Conservation (phyloP, 345 rosid species). For the Populus simonii region DNA sequence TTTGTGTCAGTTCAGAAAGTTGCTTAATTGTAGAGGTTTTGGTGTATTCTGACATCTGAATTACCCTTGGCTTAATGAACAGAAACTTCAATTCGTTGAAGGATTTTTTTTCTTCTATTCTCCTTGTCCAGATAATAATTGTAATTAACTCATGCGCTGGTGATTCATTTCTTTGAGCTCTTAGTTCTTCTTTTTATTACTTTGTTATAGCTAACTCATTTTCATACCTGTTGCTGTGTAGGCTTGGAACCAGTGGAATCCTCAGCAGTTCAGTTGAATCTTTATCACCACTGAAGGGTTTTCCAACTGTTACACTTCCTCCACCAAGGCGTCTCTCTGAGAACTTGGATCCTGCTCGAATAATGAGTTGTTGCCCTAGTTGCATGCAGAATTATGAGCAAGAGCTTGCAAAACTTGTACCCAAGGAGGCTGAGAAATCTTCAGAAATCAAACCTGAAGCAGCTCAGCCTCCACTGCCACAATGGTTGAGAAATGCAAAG, state of each 20-base stretch:
- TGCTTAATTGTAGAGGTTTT: background rate
- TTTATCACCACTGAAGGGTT: conserved; percentile 53
- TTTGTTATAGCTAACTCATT: background rate
- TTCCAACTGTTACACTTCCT: conserved; percentile 32
- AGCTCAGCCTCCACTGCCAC: conserved; percentile 45
- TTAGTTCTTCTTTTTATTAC: background rate
- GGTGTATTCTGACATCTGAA: conserved; percentile 1
- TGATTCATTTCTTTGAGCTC: background rate
- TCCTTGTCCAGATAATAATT: background rate
- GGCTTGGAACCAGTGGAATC: conserved; percentile 58
- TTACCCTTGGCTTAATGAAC: background rate
- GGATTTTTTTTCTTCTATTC: background rate
- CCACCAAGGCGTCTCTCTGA: conserved; percentile 37
- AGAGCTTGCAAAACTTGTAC: conserved; percentile 47
- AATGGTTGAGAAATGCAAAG: conserved; percentile 79
- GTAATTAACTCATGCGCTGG: background rate
- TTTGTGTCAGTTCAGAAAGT: conserved; percentile 7
- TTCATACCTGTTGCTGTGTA: conserved; percentile 17
- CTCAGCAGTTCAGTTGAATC: conserved; percentile 56
- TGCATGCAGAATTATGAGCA: conserved; percentile 66
- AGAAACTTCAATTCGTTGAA: background rate
- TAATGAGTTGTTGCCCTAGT: conserved; percentile 55
- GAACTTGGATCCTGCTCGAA: conserved; percentile 46
- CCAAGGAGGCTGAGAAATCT: conserved; percentile 40
- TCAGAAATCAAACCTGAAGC: conserved; percentile 49